phyloP scores from a whole-genome alignment of 371 early-diverging fungal genomes.

The Mortierella sp. region DNA sequence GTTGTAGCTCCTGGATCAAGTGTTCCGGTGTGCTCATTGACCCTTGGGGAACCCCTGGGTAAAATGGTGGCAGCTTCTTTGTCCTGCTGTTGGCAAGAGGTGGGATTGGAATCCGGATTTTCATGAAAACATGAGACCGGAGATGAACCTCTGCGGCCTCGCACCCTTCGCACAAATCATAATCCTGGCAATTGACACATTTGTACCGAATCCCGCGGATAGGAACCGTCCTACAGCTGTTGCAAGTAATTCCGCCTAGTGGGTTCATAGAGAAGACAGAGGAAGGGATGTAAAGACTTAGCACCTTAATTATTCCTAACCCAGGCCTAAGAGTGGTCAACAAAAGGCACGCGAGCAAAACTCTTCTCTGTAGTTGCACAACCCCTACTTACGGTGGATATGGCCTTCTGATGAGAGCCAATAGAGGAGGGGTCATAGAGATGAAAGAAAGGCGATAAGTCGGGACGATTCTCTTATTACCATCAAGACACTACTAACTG shows the following conservation, averaged over 20 bases:
- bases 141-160: slow-evolving; percentile 84
- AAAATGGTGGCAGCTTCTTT: slow-evolving; percentile 83
- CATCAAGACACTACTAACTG: too few species aligned
- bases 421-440: background rate
- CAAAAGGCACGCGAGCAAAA: background rate
- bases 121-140: slow-evolving; percentile 88
- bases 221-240: slow-evolving; percentile 87
- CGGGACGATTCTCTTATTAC: too few species aligned
- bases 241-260: slow-evolving; percentile 90
- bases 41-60: slow-evolving; percentile 70
- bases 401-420: slow-evolving; percentile 71
- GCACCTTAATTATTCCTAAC: background rate
- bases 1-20: slow-evolving; percentile 61
- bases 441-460: background rate
- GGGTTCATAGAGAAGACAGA: background rate
- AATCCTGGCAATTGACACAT: slow-evolving; percentile 93
- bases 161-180: slow-evolving; percentile 94
- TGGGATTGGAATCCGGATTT: slow-evolving; percentile 94
- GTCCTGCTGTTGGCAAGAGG: slow-evolving; percentile 89
- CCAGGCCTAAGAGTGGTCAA: background rate
- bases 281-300: background rate
- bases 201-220: slow-evolving; percentile 93
- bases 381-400: slow-evolving; percentile 73
- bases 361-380: background rate
- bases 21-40: slow-evolving; percentile 33